Conservation (phyloP, 257 asterid genomes). For the Ligustrum vulgare region DNA sequence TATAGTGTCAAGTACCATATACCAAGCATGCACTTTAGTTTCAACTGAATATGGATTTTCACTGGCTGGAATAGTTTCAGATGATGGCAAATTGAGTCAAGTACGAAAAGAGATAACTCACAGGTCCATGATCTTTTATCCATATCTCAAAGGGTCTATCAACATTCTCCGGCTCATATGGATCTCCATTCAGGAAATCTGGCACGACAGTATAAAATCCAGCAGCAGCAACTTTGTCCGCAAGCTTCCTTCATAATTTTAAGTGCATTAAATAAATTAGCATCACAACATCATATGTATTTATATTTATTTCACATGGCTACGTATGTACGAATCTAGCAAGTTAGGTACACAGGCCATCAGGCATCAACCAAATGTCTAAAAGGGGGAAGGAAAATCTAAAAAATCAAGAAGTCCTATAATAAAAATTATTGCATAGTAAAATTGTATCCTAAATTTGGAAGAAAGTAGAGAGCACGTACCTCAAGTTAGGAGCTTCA, state of each 20-base stretch:
- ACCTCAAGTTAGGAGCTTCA: slow-evolving; percentile 69
- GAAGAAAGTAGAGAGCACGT: background rate
- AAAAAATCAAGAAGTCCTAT: background rate
- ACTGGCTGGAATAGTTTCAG: too few relatives aligned
- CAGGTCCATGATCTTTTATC: slow-evolving; percentile 63
- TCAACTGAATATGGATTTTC: background rate
- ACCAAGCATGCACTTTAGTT: background rate
- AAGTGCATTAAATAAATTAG: background rate
- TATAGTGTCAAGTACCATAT: background rate
- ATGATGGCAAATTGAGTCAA: background rate
- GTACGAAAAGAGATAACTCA: slow-evolving; percentile 30
- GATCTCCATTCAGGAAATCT: slow-evolving; percentile 62
- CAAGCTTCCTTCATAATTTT: slow-evolving; percentile 50
- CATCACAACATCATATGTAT: background rate
- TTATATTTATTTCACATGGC: too few relatives aligned
- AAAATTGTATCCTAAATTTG: background rate
- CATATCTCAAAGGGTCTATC: slow-evolving; percentile 34
- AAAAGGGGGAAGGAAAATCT: background rate
- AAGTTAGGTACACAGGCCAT: background rate
- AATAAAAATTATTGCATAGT: background rate
- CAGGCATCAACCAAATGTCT: background rate
- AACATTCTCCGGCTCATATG: slow-evolving; percentile 27
- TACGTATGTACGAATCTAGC: too few relatives aligned
- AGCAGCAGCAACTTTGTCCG: slow-evolving; percentile 63
- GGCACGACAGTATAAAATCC: slow-evolving; percentile 65